Evolutionary conservation across 371 early-diverging fungal genomes (phyloP), one percentile per base, ranked within the genome.

Genomic region (Entomophthora muscae): DNA sequence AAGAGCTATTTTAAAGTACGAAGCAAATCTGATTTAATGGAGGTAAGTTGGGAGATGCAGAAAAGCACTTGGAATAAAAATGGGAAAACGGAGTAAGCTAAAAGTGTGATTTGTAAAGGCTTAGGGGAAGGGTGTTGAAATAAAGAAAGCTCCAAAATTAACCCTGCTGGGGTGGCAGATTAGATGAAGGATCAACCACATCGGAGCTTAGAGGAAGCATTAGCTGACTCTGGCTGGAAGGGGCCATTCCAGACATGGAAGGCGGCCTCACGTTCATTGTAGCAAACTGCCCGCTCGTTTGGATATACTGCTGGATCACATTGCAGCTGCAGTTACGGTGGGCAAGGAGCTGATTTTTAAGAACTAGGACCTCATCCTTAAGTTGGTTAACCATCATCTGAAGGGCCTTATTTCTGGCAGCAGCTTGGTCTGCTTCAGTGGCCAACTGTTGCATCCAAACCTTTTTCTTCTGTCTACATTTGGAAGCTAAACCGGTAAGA

Each of bases 381-480:
- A 90, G 74, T 68, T 75, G 72, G 3, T 69, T 67, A 1, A 84
- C 78, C 5, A 76, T 67, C 33, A 71, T 73, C 58, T 76, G 76
- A 31, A 90, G 73, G 21, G 80, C 72, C 53, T 77, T 75, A 71
- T 90, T 90, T 61, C 73, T 76, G 31, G 70, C 66, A 1, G 78
- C 73, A 12, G 75, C 72, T 29, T 77, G 77, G 7, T 78, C 77
- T 17, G 78, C 76, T 33, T 74, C 73, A 12, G 69, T 75, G 70
- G 86, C 82, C 2, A 90, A 75, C 33, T 83, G 82, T 67, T 82
- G 73, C 63, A 84, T 70, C 83, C 82, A 83, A 64, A 66, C 61
- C 69, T 88, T 85, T 72, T 86, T 87, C 73, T 86, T 87, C 70
- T 86, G 87, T 54, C 90, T 75, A 67, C 89, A 90, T 67, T 85